These are phyloP conservation scores for Cyclaneusma minus DNA, from an alignment of 2,329 filamentous ascomycete genomes.

Conservation along the genomic window DNA sequence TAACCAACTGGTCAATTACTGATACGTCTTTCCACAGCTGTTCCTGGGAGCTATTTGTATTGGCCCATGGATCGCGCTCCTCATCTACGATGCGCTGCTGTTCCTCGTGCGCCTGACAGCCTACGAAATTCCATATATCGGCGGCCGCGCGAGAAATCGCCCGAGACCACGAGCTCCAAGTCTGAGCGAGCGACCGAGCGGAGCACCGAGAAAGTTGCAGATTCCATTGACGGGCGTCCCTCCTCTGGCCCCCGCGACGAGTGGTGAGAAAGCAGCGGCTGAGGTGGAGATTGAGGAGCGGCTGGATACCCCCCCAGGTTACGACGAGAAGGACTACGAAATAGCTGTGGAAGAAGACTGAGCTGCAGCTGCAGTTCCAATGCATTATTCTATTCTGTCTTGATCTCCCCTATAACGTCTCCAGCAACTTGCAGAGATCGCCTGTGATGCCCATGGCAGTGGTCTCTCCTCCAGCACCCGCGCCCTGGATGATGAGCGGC, in stretches of 20 bases:
- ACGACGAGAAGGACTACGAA: constrained; percentile 6
- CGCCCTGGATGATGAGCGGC: constrained; percentile 87
- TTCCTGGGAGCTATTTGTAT: constrained; percentile 43
- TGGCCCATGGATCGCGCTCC: constrained; percentile 43
- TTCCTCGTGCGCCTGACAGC: constrained; percentile 42
- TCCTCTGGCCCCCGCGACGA: constrained; percentile 2
- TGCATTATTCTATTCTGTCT: background rate
- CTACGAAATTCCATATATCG: constrained; percentile 43
- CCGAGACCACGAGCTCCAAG: constrained; percentile 45
- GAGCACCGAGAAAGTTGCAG: constrained; percentile 20
- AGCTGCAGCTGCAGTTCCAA: background rate
- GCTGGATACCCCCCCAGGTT: constrained; percentile 7
- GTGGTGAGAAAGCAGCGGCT: constrained; percentile 3
- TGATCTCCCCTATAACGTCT: constrained; percentile 40
- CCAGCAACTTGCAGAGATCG: constrained; percentile 79
- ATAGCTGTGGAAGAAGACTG: constrained; percentile 4
- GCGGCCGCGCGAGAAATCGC: constrained; percentile 43
- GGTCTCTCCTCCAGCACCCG: constrained; percentile 84
- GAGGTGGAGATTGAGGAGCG: constrained; percentile 1
- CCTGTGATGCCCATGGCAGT: constrained; percentile 97
- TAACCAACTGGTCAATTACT: constrained; percentile 4
- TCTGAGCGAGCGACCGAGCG: constrained; percentile 38
- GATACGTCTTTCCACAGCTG: constrained; percentile 27
- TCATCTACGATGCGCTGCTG: constrained; percentile 47
- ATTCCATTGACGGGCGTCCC: constrained; percentile 9